These are phyloP conservation scores for Starmerella kuoi DNA, from an alignment of 805 yeast genomes.

Conservation along the genomic window DNA sequence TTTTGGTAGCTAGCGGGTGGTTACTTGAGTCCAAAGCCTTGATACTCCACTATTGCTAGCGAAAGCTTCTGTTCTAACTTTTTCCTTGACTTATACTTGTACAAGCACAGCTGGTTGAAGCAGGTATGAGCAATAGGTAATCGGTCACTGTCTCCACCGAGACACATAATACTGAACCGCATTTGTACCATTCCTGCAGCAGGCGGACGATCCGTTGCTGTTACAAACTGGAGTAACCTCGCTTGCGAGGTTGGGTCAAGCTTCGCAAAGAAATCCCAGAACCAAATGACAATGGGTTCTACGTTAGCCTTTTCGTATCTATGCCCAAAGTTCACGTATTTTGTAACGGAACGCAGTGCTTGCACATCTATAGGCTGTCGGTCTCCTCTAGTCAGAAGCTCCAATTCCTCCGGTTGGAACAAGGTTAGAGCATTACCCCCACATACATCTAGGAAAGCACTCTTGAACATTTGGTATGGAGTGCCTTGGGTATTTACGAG, in stretches of 20 bases:
- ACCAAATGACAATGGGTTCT: slow-evolving; percentile 51
- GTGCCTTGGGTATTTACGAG: slow-evolving; percentile 38
- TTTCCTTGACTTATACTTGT: slow-evolving; percentile 47
- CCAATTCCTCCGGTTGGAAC: slow-evolving; percentile 73
- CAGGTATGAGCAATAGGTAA: slow-evolving; percentile 89
- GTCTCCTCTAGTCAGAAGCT: slow-evolving; percentile 64
- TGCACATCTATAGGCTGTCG: slow-evolving; percentile 57
- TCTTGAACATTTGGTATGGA: slow-evolving; percentile 42
- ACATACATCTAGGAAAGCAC: slow-evolving; percentile 64
- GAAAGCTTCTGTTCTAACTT: slow-evolving; percentile 46
- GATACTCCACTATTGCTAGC: slow-evolving; percentile 64
- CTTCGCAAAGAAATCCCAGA: slow-evolving; percentile 65
- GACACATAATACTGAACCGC: slow-evolving; percentile 53
- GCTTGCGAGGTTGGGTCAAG: slow-evolving; percentile 41
- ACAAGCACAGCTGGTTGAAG: slow-evolving; percentile 76
- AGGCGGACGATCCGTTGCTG: slow-evolving; percentile 86
- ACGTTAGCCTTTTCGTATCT: slow-evolving; percentile 25
- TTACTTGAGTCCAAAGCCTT: slow-evolving; percentile 73
- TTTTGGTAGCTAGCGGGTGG: background rate
- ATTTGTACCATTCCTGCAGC: slow-evolving; percentile 80
- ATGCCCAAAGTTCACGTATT: slow-evolving; percentile 52
- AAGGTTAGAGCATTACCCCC: slow-evolving; percentile 71
- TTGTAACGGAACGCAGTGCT: slow-evolving; percentile 57
- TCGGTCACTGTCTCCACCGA: slow-evolving; percentile 37
- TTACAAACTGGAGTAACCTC: slow-evolving; percentile 58